Evolutionary conservation across 2,329 filamentous ascomycete genomes (phyloP), one percentile per base, ranked within the genome.

Genomic region (Botryotinia narcissicola): DNA sequence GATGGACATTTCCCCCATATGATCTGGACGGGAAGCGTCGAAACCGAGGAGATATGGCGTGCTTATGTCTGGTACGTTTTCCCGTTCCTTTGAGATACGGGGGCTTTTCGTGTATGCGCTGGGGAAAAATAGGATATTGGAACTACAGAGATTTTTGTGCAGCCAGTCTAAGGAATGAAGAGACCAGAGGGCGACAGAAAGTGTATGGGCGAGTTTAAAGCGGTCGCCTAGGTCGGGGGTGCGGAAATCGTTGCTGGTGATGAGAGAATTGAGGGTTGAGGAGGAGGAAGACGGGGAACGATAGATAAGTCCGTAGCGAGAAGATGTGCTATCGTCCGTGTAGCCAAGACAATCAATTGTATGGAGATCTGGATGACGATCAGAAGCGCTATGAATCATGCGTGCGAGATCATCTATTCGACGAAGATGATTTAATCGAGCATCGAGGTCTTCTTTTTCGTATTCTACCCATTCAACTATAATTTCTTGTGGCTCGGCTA

Each of bases 101-200:
- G 75, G 80, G 63, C 76, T 80, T 70, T 72, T 75, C 20, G 74
- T 79, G 76, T 81, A 79, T 35, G 81, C 80, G 0, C 83, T 84
- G 9, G 83, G 84, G 78, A 87, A 84, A 76, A 84, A 84, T 35
- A 84, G 78, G 44, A 85, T 81, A 71, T 84, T 84, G 16, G 75
- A 70, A 73, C 80, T 82, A 70, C 81, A 82, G 16, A 84, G 77
- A 2, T 82, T 82, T 75, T 85, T 85, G 77, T 85, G 86, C 59
- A 88, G 82, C 86, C 86, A 87, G 78, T 87, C 86, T 54, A 87
- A 83, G 1, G 85, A 85, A 77, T 87, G 86, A n/a, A 87, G 83
- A 25, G 84, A 85, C 82, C 84, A 85, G 16, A 86, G 78, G 2
- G 84, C 83, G 29, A 85, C 81, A 42, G 83, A 83, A 32, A 86